A percentile compares a stretch with the other conserved stretches of the same genome.
These are phyloP conservation scores for Phytophthora litchii DNA, from an alignment of 352 stramenopile genomes.

Conservation along the genomic window DNA sequence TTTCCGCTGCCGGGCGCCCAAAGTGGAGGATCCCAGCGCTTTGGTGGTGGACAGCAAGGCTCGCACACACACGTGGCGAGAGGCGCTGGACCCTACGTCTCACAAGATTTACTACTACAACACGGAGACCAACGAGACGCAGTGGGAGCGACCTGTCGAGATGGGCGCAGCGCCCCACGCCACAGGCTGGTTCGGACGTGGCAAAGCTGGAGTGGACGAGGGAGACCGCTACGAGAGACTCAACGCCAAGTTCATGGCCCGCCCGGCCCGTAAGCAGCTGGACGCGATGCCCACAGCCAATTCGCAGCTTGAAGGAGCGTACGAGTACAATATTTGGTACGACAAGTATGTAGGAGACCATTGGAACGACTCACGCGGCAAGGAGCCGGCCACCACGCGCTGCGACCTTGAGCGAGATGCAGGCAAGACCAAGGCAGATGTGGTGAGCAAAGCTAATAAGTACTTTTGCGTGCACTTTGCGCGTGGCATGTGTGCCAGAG, in stretches of 20 bases:
- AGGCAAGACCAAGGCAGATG: slow-evolving; percentile 92
- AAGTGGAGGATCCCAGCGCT: slow-evolving; percentile 64
- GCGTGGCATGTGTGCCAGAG: slow-evolving; percentile 89
- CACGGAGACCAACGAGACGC: slow-evolving; percentile 79
- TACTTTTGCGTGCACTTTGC: slow-evolving; percentile 95
- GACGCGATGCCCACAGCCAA: slow-evolving; percentile 89
- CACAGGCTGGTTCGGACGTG: slow-evolving; percentile 94
- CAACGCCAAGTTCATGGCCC: slow-evolving; percentile 84
- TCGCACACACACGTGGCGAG: slow-evolving; percentile 80
- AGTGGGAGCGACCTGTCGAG: slow-evolving; percentile 90
- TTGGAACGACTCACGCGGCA: slow-evolving; percentile 82
- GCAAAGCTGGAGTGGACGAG: slow-evolving; percentile 73
- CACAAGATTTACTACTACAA: slow-evolving; percentile 96
- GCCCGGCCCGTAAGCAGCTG: slow-evolving; percentile 91
- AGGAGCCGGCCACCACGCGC: slow-evolving; percentile 87
- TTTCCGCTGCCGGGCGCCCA: slow-evolving; percentile 80
- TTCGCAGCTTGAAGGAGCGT: slow-evolving; percentile 88
- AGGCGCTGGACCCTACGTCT: slow-evolving; percentile 89
- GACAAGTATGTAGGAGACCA: slow-evolving; percentile 93
- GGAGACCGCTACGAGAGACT: slow-evolving; percentile 80
- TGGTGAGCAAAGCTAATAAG: slow-evolving; percentile 80
- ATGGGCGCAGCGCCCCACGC: slow-evolving; percentile 91
- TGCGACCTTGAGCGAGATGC: slow-evolving; percentile 88
- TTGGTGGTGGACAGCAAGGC: slow-evolving; percentile 60
- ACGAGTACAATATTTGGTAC: slow-evolving; percentile 98